phyloP scores from a whole-genome alignment of 2,329 filamentous ascomycete species.

The Neofusicoccum cordaticola region DNA sequence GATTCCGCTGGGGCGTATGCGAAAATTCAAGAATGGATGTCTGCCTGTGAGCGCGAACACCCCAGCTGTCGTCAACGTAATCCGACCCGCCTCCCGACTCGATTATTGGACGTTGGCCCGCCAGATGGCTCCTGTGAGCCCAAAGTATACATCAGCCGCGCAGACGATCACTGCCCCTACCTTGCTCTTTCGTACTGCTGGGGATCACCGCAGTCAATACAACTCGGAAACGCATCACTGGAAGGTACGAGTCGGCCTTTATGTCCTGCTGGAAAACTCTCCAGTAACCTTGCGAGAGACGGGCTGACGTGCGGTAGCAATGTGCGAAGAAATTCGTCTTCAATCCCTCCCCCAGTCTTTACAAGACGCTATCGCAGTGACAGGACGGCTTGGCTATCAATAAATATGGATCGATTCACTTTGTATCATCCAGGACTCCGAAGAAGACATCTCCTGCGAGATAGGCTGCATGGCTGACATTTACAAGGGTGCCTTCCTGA shows the following conservation, averaged over 20 bases:
- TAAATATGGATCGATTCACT: neutral
- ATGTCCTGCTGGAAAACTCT: neutral
- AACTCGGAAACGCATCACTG: neutral
- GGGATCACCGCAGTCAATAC: neutral
- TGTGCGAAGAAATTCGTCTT: neutral
- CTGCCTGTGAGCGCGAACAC: neutral
- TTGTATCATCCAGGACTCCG: neutral
- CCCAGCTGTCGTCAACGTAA: neutral
- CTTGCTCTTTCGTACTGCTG: neutral
- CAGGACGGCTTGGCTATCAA: neutral
- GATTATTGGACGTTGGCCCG: neutral
- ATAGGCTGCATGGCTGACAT: neutral
- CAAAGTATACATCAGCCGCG: neutral
- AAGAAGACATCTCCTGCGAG: neutral
- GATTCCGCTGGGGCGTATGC: neutral
- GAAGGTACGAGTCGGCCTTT: neutral
- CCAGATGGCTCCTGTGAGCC: neutral
- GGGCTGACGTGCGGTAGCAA: neutral
- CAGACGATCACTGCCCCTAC: neutral
- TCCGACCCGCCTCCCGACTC: neutral
- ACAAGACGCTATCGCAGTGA: neutral
- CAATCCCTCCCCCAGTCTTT: neutral
- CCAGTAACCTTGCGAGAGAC: too few relatives aligned
- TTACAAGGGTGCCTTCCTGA: neutral
- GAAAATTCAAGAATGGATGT: neutral